These are phyloP conservation scores for Apodospora peruviana DNA, from an alignment of 495 filamentous ascomycete species.

Conservation along the genomic window DNA sequence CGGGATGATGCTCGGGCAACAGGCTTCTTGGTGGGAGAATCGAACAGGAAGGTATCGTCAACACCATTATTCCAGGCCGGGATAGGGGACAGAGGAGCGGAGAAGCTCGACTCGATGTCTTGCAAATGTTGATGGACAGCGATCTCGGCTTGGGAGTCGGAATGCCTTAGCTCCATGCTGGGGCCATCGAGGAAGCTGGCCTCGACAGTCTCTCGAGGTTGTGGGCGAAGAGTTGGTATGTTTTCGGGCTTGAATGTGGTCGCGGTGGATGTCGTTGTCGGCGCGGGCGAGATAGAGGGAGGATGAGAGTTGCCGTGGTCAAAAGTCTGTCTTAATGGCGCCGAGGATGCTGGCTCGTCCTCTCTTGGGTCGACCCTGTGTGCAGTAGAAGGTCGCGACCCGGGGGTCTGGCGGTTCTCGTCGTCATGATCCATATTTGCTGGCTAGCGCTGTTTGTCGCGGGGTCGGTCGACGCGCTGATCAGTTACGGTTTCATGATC, in stretches of 20 bases:
- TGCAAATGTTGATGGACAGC: constrained; percentile 55
- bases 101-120: constrained; percentile 85
- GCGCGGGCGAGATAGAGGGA: constrained; percentile 6
- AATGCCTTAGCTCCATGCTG: constrained; percentile 28
- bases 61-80: constrained; percentile 34
- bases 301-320: constrained; percentile 12
- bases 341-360: not conserved
- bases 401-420: not conserved
- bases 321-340: not conserved
- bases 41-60: constrained; percentile 65
- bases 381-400: not conserved
- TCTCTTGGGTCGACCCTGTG: not conserved
- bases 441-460: constrained; percentile 1
- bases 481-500: not conserved
- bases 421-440: not conserved
- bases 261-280: not conserved
- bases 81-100: constrained; percentile 50
- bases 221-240: constrained; percentile 19
- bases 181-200: constrained; percentile 41
- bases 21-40: constrained; percentile 34
- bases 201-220: constrained; percentile 19
- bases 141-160: constrained; percentile 42
- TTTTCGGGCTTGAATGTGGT: constrained; percentile 15
- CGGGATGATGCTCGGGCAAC: constrained; percentile 2
- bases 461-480: no score